Evolutionary conservation across 306 rosid genomes (phyloP).

Genomic region (Macrotyloma uniflorum): DNA sequence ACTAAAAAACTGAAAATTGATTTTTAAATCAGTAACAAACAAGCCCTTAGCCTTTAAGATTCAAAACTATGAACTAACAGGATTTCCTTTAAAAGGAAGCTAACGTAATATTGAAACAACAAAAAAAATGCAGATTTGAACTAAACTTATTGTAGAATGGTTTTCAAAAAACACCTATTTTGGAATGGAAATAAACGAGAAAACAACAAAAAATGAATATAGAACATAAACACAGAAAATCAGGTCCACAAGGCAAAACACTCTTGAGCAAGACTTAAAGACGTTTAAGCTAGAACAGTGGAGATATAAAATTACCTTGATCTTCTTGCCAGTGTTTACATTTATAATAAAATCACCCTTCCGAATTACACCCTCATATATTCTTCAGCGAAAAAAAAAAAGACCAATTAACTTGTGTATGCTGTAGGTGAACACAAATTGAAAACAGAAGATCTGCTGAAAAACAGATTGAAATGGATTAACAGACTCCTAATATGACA

Average conservation of each 20-base stretch:
- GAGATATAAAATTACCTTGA: constrained; percentile 64
- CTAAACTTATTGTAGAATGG: not conserved
- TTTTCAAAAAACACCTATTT: not conserved
- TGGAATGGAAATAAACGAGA: not conserved
- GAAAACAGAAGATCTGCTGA: constrained; percentile 6
- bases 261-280: not conserved
- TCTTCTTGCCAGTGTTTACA: constrained; percentile 87
- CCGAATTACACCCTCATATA: constrained; percentile 89
- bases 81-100: not conserved
- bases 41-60: not conserved
- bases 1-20: no score
- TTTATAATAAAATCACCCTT: constrained; percentile 92
- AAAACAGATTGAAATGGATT: constrained; percentile 10
- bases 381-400: constrained; percentile 52
- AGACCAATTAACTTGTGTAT: constrained; percentile 12
- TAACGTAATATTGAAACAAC: not conserved
- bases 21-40: no score
- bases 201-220: not conserved
- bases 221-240: constrained; percentile 12
- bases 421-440: constrained; percentile 6
- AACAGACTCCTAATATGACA: constrained; percentile 12
- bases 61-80: not conserved
- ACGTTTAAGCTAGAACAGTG: constrained; percentile 13
- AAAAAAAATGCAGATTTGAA: not conserved
- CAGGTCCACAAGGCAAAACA: constrained; percentile 3